Percentiles rank a stretch among this genome's conserved stretches.
phyloP scores from a whole-genome alignment of 768 basidiomycete genomes.

The Xanthoconium stramineum region DNA sequence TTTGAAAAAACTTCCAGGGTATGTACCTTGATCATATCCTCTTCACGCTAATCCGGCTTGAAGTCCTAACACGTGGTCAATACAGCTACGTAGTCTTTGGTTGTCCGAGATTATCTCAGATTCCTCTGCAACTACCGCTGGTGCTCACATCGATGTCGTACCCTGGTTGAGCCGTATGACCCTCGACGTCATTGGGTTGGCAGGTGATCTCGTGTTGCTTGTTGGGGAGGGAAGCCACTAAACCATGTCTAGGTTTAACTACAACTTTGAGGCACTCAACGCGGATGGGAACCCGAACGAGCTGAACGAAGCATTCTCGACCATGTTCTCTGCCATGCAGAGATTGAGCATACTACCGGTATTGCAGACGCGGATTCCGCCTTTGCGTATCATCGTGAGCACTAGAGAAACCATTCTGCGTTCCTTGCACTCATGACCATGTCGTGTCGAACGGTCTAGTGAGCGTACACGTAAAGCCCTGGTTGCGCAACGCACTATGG shows the following conservation, averaged over 20 bases:
- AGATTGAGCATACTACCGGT: background rate
- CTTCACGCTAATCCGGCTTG: no score
- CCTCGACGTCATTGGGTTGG: background rate
- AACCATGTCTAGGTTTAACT: conserved; percentile 35
- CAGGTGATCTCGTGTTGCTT: background rate
- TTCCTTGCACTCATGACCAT: background rate
- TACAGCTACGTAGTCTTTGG: background rate
- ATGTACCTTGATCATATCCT: background rate
- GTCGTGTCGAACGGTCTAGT: background rate
- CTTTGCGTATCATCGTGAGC: background rate
- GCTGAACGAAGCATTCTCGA: background rate
- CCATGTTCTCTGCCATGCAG: background rate
- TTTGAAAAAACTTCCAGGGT: background rate
- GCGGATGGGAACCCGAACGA: conserved; percentile 4
- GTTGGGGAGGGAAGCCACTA: background rate
- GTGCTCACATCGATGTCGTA: background rate
- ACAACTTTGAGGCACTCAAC: conserved; percentile 33
- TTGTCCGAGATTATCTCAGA: background rate
- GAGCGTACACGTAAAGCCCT: background rate
- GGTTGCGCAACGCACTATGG: background rate
- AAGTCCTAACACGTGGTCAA: background rate
- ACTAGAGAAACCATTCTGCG: background rate
- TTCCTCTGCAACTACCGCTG: background rate
- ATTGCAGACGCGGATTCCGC: background rate
- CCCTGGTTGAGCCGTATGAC: background rate